Evolutionary conservation across 75 land plant genomes (phyloP).

Genomic region (Pinus tabuliformis): DNA sequence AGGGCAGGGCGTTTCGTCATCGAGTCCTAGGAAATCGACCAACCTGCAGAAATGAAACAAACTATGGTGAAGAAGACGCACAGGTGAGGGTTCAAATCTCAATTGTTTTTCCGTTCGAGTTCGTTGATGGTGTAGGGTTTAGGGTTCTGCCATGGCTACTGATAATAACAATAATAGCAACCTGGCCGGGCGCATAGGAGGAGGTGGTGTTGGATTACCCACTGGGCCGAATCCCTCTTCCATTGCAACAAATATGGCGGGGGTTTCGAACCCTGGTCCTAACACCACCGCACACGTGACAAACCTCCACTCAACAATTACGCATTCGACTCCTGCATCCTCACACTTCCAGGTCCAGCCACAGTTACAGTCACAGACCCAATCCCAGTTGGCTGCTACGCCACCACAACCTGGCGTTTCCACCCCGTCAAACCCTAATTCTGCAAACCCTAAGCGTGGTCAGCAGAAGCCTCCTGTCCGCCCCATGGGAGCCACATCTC

Average conservation of each 20-base stretch:
- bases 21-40: too few relatives aligned
- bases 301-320: not conserved
- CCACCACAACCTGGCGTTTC: conserved; percentile 25
- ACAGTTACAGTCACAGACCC: conserved; percentile 13
- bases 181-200: not conserved
- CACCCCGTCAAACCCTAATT: conserved; percentile 22
- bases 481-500: conserved; percentile 17
- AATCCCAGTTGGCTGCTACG: conserved; percentile 17
- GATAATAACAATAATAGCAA: not conserved
- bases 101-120: too few relatives aligned
- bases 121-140: too few relatives aligned
- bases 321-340: not conserved
- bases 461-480: conserved; percentile 27
- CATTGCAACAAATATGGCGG: not conserved
- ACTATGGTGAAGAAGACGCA: too few relatives aligned
- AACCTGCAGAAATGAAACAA: too few relatives aligned
- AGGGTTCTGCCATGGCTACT: too few relatives aligned
- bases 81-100: too few relatives aligned
- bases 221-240: not conserved
- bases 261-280: not conserved
- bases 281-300: not conserved
- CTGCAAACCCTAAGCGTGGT: conserved; percentile 27
- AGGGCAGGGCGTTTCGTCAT: too few relatives aligned
- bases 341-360: conserved; percentile 6
- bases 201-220: not conserved